Conservation (phyloP, 2,329 filamentous ascomycete species). For the Colletotrichum liaoningense region DNA sequence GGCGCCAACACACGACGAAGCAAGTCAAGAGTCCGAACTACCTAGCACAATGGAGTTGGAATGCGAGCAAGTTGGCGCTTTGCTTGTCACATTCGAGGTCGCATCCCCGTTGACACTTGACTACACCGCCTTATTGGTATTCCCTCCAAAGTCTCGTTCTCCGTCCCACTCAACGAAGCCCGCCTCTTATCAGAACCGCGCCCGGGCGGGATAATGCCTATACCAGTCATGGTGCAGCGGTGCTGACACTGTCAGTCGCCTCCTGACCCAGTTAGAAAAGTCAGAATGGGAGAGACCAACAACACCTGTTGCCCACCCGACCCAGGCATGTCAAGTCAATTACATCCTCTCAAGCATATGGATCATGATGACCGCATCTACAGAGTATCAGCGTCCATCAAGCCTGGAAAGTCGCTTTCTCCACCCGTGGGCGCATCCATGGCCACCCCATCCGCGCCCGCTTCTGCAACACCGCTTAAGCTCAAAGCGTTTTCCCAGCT, state of each 20-base stretch:
- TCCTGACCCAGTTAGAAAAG: slow-evolving; percentile 5
- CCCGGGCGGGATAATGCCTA: slow-evolving; percentile 10
- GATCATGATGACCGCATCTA: slow-evolving; percentile 35
- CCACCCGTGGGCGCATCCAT: slow-evolving; percentile 23
- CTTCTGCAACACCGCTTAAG: slow-evolving; percentile 27
- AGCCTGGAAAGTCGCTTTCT: slow-evolving; percentile 5
- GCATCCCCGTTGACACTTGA: neutral
- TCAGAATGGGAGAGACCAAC: neutral
- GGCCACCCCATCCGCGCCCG: slow-evolving; percentile 24
- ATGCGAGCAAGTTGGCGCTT: slow-evolving; percentile 2
- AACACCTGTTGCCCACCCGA: slow-evolving; percentile 5
- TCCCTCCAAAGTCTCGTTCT: slow-evolving; percentile 11
- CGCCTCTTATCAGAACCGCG: slow-evolving; percentile 32
- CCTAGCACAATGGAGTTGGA: neutral
- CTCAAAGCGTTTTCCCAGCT: slow-evolving; percentile 24
- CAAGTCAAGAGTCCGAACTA: slow-evolving; percentile 21
- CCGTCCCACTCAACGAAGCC: slow-evolving; percentile 25
- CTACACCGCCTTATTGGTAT: slow-evolving; percentile 21
- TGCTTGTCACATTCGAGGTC: slow-evolving; percentile 5
- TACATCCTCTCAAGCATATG: slow-evolving; percentile 20
- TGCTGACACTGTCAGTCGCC: slow-evolving; percentile 28
- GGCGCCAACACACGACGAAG: neutral
- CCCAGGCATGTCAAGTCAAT: slow-evolving; percentile 8
- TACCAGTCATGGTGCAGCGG: slow-evolving; percentile 31
- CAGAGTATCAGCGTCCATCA: slow-evolving; percentile 25